A percentile compares a stretch with the other conserved stretches of the same genome.
Evolutionary conservation across 768 basidiomycete species (phyloP).

Genomic region (Leccinum aurantiacum): DNA sequence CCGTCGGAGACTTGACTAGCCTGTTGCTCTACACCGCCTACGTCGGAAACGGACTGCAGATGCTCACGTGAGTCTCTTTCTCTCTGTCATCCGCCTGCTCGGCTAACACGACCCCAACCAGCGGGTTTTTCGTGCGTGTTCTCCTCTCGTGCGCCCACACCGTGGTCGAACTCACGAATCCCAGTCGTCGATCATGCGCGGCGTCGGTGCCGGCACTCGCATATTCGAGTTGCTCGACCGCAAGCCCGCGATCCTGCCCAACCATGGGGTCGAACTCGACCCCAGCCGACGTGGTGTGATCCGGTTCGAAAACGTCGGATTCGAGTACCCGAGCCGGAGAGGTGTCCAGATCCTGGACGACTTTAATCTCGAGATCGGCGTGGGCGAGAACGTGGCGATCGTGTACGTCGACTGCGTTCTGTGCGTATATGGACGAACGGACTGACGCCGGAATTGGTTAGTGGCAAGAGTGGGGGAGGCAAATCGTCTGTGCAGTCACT

Average conservation of each 20-base stretch:
- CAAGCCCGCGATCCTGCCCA: constrained; percentile 67
- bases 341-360: constrained; percentile 80
- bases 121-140: constrained; percentile 40
- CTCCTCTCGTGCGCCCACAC: no score
- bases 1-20: constrained; percentile 90
- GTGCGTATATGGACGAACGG: neutral
- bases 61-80: constrained; percentile 60
- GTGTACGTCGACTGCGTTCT: constrained; percentile 59
- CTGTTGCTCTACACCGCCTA: constrained; percentile 89
- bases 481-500: constrained; percentile 92
- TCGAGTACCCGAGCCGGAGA: constrained; percentile 87
- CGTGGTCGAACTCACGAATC: neutral
- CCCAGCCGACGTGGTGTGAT: constrained; percentile 63
- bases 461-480: constrained; percentile 91
- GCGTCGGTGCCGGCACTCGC: constrained; percentile 87
- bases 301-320: constrained; percentile 79
- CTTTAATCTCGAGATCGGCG: constrained; percentile 74
- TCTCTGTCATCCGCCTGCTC: neutral
- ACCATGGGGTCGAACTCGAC: constrained; percentile 57
- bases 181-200: constrained; percentile 93
- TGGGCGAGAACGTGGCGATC: constrained; percentile 87
- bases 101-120: constrained; percentile 16
- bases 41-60: constrained; percentile 76
- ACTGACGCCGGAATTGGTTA: constrained; percentile 27
- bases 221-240: constrained; percentile 88